phyloP scores from a whole-genome alignment of 2,329 filamentous ascomycete genomes.

The Lecanosticta acicola region DNA sequence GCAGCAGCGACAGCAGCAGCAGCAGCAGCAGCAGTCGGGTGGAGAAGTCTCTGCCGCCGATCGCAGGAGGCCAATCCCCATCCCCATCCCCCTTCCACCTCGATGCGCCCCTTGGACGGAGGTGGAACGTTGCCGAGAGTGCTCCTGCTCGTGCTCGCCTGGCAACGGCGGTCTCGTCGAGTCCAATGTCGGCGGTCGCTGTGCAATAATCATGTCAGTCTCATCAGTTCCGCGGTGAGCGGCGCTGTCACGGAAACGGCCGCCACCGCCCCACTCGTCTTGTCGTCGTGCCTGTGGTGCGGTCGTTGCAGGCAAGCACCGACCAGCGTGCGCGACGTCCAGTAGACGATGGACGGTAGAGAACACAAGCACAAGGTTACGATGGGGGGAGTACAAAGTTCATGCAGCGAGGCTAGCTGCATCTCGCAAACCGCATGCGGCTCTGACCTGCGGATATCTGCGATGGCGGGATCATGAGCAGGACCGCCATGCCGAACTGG shows the following conservation, averaged over 20 bases:
- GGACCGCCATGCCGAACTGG: too few relatives aligned
- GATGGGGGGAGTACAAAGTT: constrained; percentile 17
- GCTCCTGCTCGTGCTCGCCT: too few relatives aligned
- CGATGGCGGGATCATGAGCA: constrained; percentile 1
- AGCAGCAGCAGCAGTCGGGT: not conserved
- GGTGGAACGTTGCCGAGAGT: too few relatives aligned
- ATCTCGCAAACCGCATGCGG: constrained; percentile 10
- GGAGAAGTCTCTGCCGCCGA: not conserved
- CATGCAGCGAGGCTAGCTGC: constrained; percentile 12
- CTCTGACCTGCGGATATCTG: not conserved
- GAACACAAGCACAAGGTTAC: constrained; percentile 10
- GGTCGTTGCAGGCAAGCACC: not conserved
- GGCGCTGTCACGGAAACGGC: not conserved
- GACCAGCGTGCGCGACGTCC: not conserved
- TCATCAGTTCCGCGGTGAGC: too few relatives aligned
- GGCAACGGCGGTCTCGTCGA: too few relatives aligned
- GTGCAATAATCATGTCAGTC: too few relatives aligned
- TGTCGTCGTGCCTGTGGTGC: not conserved
- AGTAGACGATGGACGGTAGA: not conserved
- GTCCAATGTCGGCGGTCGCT: too few relatives aligned
- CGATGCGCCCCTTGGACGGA: too few relatives aligned
- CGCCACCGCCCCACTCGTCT: not conserved
- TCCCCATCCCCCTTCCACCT: too few relatives aligned
- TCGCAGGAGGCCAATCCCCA: too few relatives aligned
- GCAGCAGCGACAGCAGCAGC: not conserved